These are phyloP conservation scores for Dothistroma septosporum DNA, from an alignment of 2,329 filamentous ascomycete genomes.

Conservation along the genomic window DNA sequence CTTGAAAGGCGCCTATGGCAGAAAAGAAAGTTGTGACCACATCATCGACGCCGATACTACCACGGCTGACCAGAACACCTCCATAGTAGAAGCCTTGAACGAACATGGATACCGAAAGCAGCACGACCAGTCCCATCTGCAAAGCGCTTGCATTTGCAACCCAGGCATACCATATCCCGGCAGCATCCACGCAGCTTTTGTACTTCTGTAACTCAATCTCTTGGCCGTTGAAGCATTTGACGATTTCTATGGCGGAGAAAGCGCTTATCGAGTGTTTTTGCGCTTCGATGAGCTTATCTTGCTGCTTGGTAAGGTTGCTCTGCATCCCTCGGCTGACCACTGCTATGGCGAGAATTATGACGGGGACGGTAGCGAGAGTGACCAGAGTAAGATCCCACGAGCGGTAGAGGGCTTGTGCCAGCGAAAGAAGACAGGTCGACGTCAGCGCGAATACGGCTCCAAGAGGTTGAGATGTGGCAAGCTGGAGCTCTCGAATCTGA, in stretches of 20 bases:
- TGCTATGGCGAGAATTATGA: conserved; percentile 59
- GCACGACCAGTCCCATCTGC: conserved; percentile 68
- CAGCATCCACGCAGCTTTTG: conserved; percentile 50
- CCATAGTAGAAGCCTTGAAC: conserved; percentile 90
- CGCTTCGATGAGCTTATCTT: conserved; percentile 61
- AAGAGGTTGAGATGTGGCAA: conserved; percentile 73
- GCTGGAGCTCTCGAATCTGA: conserved; percentile 78
- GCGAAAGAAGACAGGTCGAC: conserved; percentile 60
- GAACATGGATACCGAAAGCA: conserved; percentile 75
- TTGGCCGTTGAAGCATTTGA: conserved; percentile 81
- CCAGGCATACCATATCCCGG: conserved; percentile 60
- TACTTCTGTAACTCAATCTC: conserved; percentile 67
- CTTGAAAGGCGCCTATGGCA: conserved; percentile 69
- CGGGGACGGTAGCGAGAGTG: conserved; percentile 67
- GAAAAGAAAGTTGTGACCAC: conserved; percentile 84
- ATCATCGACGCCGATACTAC: conserved; percentile 57
- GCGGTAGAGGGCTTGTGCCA: conserved; percentile 69
- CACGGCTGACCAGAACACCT: conserved; percentile 60
- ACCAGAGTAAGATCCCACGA: conserved; percentile 84
- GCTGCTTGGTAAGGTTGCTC: conserved; percentile 64
- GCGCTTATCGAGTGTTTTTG: conserved; percentile 69
- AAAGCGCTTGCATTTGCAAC: conserved; percentile 66
- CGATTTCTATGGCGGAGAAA: conserved; percentile 71
- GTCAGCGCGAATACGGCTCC: conserved; percentile 64
- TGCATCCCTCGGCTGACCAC: conserved; percentile 60